These are phyloP conservation scores for Coemansia sp. DNA, from an alignment of 192 early-diverging fungal species.

Conservation along the genomic window DNA sequence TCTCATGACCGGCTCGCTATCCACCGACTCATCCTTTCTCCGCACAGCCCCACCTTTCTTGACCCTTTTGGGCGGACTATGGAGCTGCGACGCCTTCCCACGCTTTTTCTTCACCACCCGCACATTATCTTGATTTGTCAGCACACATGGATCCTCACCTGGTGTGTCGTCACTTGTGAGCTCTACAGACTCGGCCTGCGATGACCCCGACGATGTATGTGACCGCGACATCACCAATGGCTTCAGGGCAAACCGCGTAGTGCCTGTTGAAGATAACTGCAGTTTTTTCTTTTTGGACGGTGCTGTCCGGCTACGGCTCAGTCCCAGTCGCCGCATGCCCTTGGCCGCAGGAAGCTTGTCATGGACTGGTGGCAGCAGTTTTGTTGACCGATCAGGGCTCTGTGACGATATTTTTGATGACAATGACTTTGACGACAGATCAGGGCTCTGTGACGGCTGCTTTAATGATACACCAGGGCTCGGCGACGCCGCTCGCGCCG, in stretches of 20 bases:
- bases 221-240: neutral
- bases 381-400: slow-evolving; percentile 3
- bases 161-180: slow-evolving; percentile 30
- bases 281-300: neutral
- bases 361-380: slow-evolving; percentile 13
- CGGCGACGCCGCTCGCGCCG: neutral
- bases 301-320: slow-evolving; percentile 37
- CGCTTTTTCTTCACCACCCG: neutral
- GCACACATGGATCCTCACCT: neutral
- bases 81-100: neutral
- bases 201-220: slow-evolving; percentile 2
- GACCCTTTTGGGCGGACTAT: neutral
- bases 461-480: slow-evolving; percentile 6
- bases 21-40: neutral
- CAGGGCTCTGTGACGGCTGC: slow-evolving; percentile 15
- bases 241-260: neutral
- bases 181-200: slow-evolving; percentile 43
- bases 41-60: neutral
- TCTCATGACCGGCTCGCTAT: neutral
- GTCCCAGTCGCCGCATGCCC: slow-evolving; percentile 37
- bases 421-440: neutral
- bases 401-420: slow-evolving; percentile 16
- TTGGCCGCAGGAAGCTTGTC: slow-evolving; percentile 16
- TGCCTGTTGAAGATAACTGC: neutral
- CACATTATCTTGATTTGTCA: neutral